Evolutionary conservation across 2,329 filamentous ascomycete species (phyloP), one percentile per base, ranked within the genome.

Genomic region (Microcyclospora tardicrescens): DNA sequence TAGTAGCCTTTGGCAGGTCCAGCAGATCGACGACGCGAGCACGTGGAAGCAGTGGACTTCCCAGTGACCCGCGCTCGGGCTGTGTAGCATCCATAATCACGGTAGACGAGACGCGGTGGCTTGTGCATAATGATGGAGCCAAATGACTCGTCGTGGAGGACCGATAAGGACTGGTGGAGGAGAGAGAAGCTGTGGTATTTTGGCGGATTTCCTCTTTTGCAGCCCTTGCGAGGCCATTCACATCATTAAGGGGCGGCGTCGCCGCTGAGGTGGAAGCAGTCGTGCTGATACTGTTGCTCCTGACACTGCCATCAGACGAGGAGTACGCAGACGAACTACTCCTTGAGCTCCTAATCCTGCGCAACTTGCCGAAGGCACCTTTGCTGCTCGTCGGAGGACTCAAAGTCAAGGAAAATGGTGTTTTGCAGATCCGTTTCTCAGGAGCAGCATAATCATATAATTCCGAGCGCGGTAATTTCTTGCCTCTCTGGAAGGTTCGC

Each of bases 401-500:
- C 8, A 52, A 48, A 19, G 50, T 40, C 11, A 56, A 15, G 48
- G 48, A 15, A 63, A 63, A 30, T 61, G 67, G 53, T 63, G 66
- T 65, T 16, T 47, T 48, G 34, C 48, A 52, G 16, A 55, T 43
- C n/a, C 72, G 73, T 39, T 73, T 68, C 51, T 87, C 82, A 1
- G 82, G 81, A 0, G 81, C 77, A 1, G 75, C 73, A 51, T 85
- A 85, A 51, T 83, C 76, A 58, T 84, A 84, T 8, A 66, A 66
- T 53, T 84, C 81, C 44, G 77, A 76, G 47, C 81, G 77, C 44
- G 79, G 76, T 12, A 62, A 58, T 42, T 65, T 70, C 41, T 70
- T 71, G 34, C 66, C 68, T 36, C 61, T 62, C 29, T 75, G 65
- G 19, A 77, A 66, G 0, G 67, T 61, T 50, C 63, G 44, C 50